Percentiles rank a stretch among this genome's conserved stretches.
These are phyloP conservation scores for Scheffersomyces illinoinensis DNA, from an alignment of 1,139 yeast species.

Conservation along the genomic window DNA sequence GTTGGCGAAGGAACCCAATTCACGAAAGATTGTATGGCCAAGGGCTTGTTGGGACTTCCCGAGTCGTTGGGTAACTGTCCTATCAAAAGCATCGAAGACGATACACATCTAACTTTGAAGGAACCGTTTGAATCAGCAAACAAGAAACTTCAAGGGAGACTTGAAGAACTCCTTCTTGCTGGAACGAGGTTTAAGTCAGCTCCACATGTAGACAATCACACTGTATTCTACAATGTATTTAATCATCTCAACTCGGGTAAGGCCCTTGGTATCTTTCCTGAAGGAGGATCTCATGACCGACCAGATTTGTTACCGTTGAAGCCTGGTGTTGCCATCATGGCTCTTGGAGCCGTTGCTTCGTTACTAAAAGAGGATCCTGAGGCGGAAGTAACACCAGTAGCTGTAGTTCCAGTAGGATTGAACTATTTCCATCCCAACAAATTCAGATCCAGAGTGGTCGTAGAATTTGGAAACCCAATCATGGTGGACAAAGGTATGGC, in stretches of 20 bases:
- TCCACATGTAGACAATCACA: slow-evolving; percentile 61
- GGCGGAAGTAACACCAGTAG: slow-evolving; percentile 39
- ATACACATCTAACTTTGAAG: slow-evolving; percentile 50
- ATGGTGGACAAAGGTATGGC: slow-evolving; percentile 55
- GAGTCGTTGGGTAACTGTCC: slow-evolving; percentile 58
- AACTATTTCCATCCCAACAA: slow-evolving; percentile 95
- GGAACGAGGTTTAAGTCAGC: slow-evolving; percentile 61
- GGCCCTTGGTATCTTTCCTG: slow-evolving; percentile 72
- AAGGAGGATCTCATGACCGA: slow-evolving; percentile 91
- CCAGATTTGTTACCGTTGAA: slow-evolving; percentile 87
- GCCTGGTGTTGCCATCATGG: slow-evolving; percentile 98
- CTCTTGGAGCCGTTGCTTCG: slow-evolving; percentile 72
- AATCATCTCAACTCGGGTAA: slow-evolving; percentile 57
- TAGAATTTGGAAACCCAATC: slow-evolving; percentile 92
- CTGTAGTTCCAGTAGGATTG: slow-evolving; percentile 95
- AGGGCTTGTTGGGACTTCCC: slow-evolving; percentile 66
- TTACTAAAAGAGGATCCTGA: slow-evolving; percentile 16
- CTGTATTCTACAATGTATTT: slow-evolving; percentile 63
- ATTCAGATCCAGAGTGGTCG: slow-evolving; percentile 90
- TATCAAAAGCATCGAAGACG: slow-evolving; percentile 52
- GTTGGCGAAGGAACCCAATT: slow-evolving; percentile 55
- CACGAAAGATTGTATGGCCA: slow-evolving; percentile 43
- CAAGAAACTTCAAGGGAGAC: slow-evolving; percentile 21
- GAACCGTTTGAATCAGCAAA: slow-evolving; percentile 44
- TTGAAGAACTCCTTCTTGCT: slow-evolving; percentile 36